phyloP scores from a whole-genome alignment of 371 early-diverging fungal species.

The Mucor lusitanicus region DNA sequence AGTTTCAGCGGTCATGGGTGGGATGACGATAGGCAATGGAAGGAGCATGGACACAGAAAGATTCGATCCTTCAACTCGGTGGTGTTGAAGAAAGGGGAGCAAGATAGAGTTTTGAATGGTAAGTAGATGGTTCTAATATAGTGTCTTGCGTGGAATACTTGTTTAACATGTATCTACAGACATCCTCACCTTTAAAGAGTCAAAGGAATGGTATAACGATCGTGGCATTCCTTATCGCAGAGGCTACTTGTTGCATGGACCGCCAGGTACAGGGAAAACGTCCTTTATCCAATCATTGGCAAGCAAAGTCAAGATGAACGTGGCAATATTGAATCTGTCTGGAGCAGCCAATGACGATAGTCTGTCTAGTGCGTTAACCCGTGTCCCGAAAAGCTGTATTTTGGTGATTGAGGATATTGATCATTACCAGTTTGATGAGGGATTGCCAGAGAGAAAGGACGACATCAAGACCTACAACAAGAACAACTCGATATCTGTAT shows the following conservation, averaged over 20 bases:
- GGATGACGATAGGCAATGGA: conserved; percentile 26
- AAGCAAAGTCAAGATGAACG: conserved; percentile 84
- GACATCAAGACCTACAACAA: neutral
- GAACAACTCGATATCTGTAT: conserved; percentile 9
- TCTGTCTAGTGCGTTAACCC: conserved; percentile 78
- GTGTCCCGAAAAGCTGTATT: conserved; percentile 82
- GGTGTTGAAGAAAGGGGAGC: conserved; percentile 29
- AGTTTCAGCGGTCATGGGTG: conserved; percentile 10
- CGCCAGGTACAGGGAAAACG: conserved; percentile 70
- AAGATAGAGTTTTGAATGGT: conserved; percentile 33
- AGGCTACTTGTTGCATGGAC: conserved; percentile 70
- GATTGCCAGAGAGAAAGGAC: conserved; percentile 33
- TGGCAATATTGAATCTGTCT: conserved; percentile 85
- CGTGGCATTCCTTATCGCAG: conserved; percentile 92
- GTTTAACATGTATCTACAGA: conserved; percentile 8
- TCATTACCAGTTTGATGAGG: conserved; percentile 38
- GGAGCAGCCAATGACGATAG: conserved; percentile 86
- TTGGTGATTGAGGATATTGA: conserved; percentile 96
- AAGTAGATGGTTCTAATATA: neutral
- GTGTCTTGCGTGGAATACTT: too few relatives aligned
- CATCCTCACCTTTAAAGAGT: conserved; percentile 24
- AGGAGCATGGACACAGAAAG: conserved; percentile 22
- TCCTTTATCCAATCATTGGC: conserved; percentile 73
- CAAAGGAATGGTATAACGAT: conserved; percentile 76
- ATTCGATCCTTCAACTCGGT: conserved; percentile 34